Evolutionary conservation across 2,329 filamentous ascomycete species (phyloP), one percentile per base, ranked within the genome.

Genomic region (Stylonectria norvegica): DNA sequence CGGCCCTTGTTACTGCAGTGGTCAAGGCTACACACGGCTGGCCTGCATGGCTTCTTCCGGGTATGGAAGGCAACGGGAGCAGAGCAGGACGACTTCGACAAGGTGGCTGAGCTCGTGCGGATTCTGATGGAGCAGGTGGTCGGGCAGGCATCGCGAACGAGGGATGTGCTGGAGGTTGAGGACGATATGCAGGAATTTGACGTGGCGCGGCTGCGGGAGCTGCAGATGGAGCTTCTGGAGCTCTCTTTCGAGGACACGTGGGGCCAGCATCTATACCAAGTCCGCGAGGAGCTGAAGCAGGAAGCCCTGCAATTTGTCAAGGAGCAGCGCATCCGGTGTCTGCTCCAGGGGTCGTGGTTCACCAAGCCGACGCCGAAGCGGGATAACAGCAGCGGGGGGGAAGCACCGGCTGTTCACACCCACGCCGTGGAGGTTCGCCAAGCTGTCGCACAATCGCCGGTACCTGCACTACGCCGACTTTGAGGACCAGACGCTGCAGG

Each of bases 261-360:
- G 93, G 90, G 90, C 10, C 80, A 86, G 47, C 89, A 97, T 65
- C 73, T 98, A 19, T 79, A 79, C 49, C 88, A 93, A 65, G 87
- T 95, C n/a, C 85, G 89, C 22, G 89, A 96, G 39, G 89, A 95
- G 62, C 75, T 97, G 31, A 86, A 88, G 53, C 83, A 91, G 56
- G 93, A 98, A 64, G 89, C 91, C 9, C 69, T 96, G 38, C 88
- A 95, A 57, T 98, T 98, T 59, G 87, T 97, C 65, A 96, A 95
- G 65, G 93, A 98, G 67, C 93, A 98, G 64, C 82, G 93, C 25
- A 86, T 97, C 46, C 79, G 93, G 38, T 96, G 90, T 60, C 71
- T 98, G 27, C 76, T 97, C 4, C 78, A 88, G 52, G 93, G 93
- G 5, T 83, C 86, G 8, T 98, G 93, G 93, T 98, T 97, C 68